Percentiles rank a stretch among this genome's conserved stretches.
These are phyloP conservation scores for Mallotus nudiflorus DNA, from an alignment of 345 rosid species.

Conservation along the genomic window DNA sequence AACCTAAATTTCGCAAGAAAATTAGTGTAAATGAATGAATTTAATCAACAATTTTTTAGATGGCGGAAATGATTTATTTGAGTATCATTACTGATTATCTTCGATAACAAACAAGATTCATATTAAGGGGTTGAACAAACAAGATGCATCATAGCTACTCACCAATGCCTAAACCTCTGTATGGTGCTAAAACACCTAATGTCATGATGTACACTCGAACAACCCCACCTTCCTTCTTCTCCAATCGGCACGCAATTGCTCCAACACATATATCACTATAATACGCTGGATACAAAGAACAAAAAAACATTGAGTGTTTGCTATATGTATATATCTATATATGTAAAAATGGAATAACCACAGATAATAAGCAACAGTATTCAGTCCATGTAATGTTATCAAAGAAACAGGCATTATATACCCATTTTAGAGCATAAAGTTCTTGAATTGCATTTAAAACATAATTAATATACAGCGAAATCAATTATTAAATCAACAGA, in stretches of 20 bases:
- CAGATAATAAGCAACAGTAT: too few relatives aligned
- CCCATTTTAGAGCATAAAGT: too few relatives aligned
- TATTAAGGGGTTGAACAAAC: neutral
- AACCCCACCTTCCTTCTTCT: conserved; percentile 82
- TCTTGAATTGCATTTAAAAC: too few relatives aligned
- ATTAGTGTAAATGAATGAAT: neutral
- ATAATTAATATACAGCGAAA: too few relatives aligned
- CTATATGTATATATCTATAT: too few relatives aligned
- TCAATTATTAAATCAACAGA: neutral
- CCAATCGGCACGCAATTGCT: conserved; percentile 91
- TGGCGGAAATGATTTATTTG: too few relatives aligned
- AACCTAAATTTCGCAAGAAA: neutral
- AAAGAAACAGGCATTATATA: too few relatives aligned
- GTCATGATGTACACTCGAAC: conserved; percentile 92
- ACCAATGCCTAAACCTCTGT: conserved; percentile 95
- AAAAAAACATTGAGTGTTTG: too few relatives aligned
- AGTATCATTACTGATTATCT: too few relatives aligned
- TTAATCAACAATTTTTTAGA: too few relatives aligned
- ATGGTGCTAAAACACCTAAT: conserved; percentile 92
- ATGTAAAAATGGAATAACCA: too few relatives aligned
- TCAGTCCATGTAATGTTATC: too few relatives aligned
- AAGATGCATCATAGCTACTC: conserved; percentile 25
- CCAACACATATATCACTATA: conserved; percentile 96
- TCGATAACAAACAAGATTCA: neutral
- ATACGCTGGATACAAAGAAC: conserved; percentile 52